Evolutionary conservation across 73 alveolate species (phyloP).

Genomic region (Vitrella brassicaformis): DNA sequence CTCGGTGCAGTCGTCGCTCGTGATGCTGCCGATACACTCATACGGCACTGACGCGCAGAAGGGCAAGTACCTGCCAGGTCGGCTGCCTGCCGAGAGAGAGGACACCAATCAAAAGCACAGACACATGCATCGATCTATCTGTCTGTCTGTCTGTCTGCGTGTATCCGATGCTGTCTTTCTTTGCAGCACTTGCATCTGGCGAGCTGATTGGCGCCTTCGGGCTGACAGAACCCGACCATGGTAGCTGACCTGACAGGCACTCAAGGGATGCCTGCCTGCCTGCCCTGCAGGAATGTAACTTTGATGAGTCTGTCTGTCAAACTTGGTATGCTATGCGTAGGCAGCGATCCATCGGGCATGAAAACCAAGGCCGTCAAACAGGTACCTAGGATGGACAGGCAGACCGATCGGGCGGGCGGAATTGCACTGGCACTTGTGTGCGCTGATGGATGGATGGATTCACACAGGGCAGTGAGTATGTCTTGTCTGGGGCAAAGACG

Average conservation of each 20-base stretch:
- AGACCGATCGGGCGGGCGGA: too few relatives aligned
- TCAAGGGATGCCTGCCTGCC: too few relatives aligned
- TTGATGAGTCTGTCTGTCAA: constrained; percentile 12
- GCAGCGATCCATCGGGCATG: constrained; percentile 66
- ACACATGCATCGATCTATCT: too few relatives aligned
- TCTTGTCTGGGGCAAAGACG: constrained; percentile 75
- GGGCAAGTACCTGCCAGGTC: constrained; percentile 38
- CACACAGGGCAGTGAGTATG: constrained; percentile 66
- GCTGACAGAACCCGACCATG: constrained; percentile 86
- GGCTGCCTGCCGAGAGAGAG: neutral
- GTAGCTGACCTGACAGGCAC: constrained; percentile 4
- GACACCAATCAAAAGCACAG: neutral
- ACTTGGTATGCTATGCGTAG: neutral
- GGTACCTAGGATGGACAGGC: neutral
- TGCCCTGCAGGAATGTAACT: too few relatives aligned
- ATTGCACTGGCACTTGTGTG: too few relatives aligned
- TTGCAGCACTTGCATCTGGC: constrained; percentile 83
- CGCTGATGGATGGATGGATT: neutral
- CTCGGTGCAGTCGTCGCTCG: constrained; percentile 72
- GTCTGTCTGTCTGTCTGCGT: too few relatives aligned
- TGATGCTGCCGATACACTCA: constrained; percentile 64
- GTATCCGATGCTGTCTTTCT: constrained; percentile 25
- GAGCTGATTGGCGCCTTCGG: constrained; percentile 83
- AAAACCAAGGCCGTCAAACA: constrained; percentile 48
- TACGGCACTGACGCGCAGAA: constrained; percentile 52